Conservation (phyloP, 345 rosid species). For the Moringa oleifera region DNA sequence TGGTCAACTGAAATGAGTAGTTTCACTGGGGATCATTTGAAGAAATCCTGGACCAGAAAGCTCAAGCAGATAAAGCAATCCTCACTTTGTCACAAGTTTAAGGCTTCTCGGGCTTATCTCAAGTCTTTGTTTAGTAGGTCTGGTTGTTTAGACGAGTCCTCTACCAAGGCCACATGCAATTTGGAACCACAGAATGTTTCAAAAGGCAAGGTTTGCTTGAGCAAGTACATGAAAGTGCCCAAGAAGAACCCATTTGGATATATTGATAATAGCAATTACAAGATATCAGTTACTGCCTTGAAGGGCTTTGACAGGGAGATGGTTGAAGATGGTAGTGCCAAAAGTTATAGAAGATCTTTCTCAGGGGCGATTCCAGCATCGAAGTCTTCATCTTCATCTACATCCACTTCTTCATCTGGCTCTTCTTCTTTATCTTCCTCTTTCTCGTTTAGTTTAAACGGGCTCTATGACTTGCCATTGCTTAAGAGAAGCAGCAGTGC, state of each 20-base stretch:
- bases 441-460: conserved; percentile 57
- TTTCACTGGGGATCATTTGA: conserved; percentile 30
- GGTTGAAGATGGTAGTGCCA: conserved; percentile 23
- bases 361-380: conserved; percentile 58
- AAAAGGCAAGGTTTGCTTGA: conserved; percentile 17
- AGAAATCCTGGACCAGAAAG: conserved; percentile 42
- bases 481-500: conserved; percentile 65
- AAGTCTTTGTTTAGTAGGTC: conserved; percentile 59
- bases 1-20: conserved; percentile 48
- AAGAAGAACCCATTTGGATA: conserved; percentile 36
- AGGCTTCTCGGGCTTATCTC: conserved; percentile 55
- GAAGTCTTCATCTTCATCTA: conserved; percentile 43
- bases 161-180: conserved; percentile 33
- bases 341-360: conserved; percentile 67
- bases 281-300: conserved; percentile 12
- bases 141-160: conserved; percentile 45
- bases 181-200: conserved; percentile 19
- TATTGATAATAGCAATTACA: conserved; percentile 20
- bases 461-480: conserved; percentile 37
- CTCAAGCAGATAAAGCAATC: conserved; percentile 54
- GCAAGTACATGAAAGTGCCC: conserved; percentile 26
- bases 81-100: conserved; percentile 50
- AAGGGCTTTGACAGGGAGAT: conserved; percentile 30
- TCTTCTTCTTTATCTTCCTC: conserved; percentile 58
- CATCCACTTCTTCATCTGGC: conserved; percentile 40